Base-by-base conservation (phyloP, 1,139 yeast genomes). In the Blastobotrys serpentis region DNA sequence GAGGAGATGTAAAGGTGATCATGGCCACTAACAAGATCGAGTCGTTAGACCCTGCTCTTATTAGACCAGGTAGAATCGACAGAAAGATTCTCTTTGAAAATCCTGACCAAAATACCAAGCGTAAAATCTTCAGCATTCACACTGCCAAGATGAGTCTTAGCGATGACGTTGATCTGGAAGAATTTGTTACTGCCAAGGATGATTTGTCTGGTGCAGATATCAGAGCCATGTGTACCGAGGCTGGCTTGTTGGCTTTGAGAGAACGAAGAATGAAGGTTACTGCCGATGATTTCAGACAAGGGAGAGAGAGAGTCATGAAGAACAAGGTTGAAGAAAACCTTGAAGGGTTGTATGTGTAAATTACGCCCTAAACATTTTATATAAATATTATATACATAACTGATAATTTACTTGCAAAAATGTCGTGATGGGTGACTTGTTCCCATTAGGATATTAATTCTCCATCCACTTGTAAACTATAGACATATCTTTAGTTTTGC, bases 21-120 rank as follows among this genome's bases (percentile, higher is more conserved):
- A 92, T 94, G 98, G 99, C 99, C 17, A 94, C 99, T 14, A 94
- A 94, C 71, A 90, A 85, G 67, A 90, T 92, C 61, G 98, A 92
- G 69, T 79, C 89, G 22, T 77, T 94, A 62, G 99, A 94, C 69
- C 98, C 98, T 4, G 99, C 99, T 4, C 79, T 92, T 65, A 89
- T 94, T 60, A 84, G 99, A 71, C 99, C 99, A 0, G 99, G 99
- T 43, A 85, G 99, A 77, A 92, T 94, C 65, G 99, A 94, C 70
- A 81, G 98, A 65, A 94, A 94, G 76, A 94, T 94, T 63, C 75
- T 90, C 64, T 94, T 94, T 71, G 98, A 92, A 71, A 89, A 86
- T 66, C 98, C 98, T 17, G 98, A 92, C 67, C 81, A 94, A 46
- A 76, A 83, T 49, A 92, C 98, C 45, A 89, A 90, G 75, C 86